Base-by-base conservation (phyloP, 2,329 filamentous ascomycete species). In the Cytospora chrysosperma region DNA sequence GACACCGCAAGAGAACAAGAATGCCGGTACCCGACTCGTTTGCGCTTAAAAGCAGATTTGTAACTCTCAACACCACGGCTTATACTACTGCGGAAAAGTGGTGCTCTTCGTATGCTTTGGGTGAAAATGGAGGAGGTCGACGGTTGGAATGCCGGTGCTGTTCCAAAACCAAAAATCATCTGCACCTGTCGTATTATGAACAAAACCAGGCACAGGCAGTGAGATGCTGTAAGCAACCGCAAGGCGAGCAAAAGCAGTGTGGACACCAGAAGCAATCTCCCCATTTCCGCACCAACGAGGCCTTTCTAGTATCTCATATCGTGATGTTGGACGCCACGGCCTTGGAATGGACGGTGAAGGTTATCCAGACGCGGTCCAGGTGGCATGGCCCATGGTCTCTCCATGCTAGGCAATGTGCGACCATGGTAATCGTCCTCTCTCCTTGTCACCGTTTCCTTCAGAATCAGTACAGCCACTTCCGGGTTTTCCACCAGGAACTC, bases 331-430 rank as follows among this genome's bases (percentile, higher is more conserved):
- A 60, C 50, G n/a, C 50, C 58, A 13, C 58, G 37, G 37, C 17
- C 53, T 26, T 21, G 50, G 13, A 60, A 32, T 9, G 58, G 58
- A 19, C 58, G 58, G 24, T 50, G 58, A 3, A 30, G 47, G 10
- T 43, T 8, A 21, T 47, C 58, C 19, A 54, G 43, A 24, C 49
- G 34, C 17, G 50, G 58, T 1, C 58, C 58, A 8, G 32, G 49
- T 8, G 50, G 50, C 58, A 60, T 32, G 7, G 19, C 47, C 58
- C 58, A 60, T 1, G 58, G 26, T 49, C 68, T 60, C 65, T 81
- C 78, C 80, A 82, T 82, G 10, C 79, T 76, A 7, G 80, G 80
- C 56, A 82, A 68, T 59, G 71, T 65, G n/a, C 74, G 68, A 8
- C 71, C 70, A 24, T 67, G 67, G 17, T 69, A 66, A 27, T 78